phyloP scores from a whole-genome alignment of 2,329 filamentous ascomycete genomes.

The Leptosphaerulina australis region DNA sequence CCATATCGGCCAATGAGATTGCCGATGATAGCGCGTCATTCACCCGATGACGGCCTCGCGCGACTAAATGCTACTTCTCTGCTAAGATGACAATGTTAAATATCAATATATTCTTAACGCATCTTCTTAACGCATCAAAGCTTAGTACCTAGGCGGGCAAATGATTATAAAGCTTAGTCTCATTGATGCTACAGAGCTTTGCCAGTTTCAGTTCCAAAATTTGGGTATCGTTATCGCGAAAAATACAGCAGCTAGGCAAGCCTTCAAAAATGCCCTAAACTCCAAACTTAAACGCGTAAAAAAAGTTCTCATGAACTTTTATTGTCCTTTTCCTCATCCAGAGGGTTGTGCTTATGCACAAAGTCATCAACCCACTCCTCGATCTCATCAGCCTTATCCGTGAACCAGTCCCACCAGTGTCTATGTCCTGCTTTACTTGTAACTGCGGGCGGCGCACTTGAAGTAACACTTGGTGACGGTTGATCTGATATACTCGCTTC shows the following conservation, averaged over 20 bases:
- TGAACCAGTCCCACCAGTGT: slow-evolving; percentile 48
- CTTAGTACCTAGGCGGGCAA: too few relatives aligned
- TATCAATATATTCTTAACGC: not conserved
- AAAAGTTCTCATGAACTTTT: not conserved
- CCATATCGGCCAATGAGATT: not conserved
- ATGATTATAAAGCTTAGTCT: not conserved
- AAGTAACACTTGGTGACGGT: slow-evolving; percentile 22
- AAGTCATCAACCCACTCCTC: slow-evolving; percentile 47
- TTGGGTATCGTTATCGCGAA: slow-evolving; percentile 11
- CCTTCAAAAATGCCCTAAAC: not conserved
- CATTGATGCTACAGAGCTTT: not conserved
- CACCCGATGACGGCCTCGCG: slow-evolving; percentile 7
- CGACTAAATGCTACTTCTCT: not conserved
- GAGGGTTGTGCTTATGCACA: slow-evolving; percentile 38
- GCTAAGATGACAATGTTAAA: not conserved
- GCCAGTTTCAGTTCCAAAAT: not conserved
- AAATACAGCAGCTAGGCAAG: not conserved
- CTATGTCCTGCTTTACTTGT: slow-evolving; percentile 18
- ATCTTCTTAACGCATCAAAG: too few relatives aligned
- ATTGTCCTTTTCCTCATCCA: slow-evolving; percentile 11
- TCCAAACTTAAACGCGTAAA: not conserved
- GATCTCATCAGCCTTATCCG: slow-evolving; percentile 44
- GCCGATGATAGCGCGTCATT: slow-evolving; percentile 14
- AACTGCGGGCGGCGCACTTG: slow-evolving; percentile 23
- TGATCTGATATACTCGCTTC: slow-evolving; percentile 6